Evolutionary conservation across 2,329 filamentous ascomycete genomes (phyloP), one percentile per base, ranked within the genome.

Genomic region (Orbilia oligospora): DNA sequence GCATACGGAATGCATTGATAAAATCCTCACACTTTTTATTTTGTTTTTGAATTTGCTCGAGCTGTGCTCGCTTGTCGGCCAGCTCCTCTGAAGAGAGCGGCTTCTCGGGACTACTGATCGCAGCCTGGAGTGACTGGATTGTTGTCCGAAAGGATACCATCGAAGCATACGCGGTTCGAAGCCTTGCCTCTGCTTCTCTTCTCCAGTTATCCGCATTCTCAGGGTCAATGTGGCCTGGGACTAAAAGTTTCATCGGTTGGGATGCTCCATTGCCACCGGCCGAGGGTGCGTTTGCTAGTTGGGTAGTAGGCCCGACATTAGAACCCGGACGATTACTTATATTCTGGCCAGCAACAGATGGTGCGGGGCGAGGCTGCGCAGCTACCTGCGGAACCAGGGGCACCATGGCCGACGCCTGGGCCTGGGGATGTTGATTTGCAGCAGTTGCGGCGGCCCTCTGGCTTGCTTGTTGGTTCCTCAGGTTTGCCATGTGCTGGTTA

Each of bases 21-120:
- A 78, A 78, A 27, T 78, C 75, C 22, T 78, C 75, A 20, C 75
- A 78, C 27, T 78, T 78, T 65, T 78, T 78, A 33, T 78, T 78
- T 10, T 78, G 75, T 14, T 78, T 78, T 18, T 78, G 75, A 12
- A 71, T 72, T 36, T 68, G 61, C 9, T 78, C 75, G 0, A 78
- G 67, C 27, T 78, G 75, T 4, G 41, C 18, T 24, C 68, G 36
- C 36, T 78, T 78, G 20, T 78, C 68, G 8, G 49, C 27, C 10
- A 78, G 12, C 67, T 78, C 75, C 1, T 67, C 63, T 2, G 63
- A 46, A 8, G 75, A 44, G n/a, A 78, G 68, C 20, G 68, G 68
- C 27, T 78, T 78, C 24, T 78, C 75, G 20, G 68, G 41, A 58
- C 64, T 78, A 27, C 53, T 72, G 3, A 78, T 71, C 14, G 75